These are phyloP conservation scores for Phytophthora ramorum DNA, from an alignment of 352 stramenopile species.

Conservation along the genomic window DNA sequence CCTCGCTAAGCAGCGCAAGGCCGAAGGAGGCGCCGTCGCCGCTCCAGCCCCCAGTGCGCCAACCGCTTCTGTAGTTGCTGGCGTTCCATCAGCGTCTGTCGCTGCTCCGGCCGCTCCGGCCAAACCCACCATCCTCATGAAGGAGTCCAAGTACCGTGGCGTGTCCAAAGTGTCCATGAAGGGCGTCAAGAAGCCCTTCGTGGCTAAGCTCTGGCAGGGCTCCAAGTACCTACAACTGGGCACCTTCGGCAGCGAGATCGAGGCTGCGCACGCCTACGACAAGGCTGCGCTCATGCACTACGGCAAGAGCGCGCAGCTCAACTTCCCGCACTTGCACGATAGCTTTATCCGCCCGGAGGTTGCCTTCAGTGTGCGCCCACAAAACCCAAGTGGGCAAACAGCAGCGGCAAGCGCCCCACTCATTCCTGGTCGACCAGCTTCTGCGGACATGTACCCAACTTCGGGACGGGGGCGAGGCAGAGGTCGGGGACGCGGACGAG, in stretches of 20 bases:
- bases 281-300: constrained; percentile 76
- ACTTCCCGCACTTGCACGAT: constrained; percentile 82
- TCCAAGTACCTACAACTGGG: constrained; percentile 73
- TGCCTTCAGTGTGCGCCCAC: constrained; percentile 33
- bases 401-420: constrained; percentile 2
- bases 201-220: constrained; percentile 74
- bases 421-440: constrained; percentile 3
- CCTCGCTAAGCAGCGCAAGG: constrained; percentile 49
- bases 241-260: constrained; percentile 79
- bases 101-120: background rate
- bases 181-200: constrained; percentile 83
- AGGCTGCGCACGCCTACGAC: constrained; percentile 85
- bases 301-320: constrained; percentile 71
- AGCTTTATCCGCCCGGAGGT: constrained; percentile 60
- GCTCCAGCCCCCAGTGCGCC: background rate
- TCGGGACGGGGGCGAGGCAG: constrained; percentile 43
- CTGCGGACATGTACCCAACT: constrained; percentile 17
- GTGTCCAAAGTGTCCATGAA: constrained; percentile 86
- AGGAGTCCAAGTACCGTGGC: constrained; percentile 80
- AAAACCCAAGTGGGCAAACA: constrained; percentile 11
- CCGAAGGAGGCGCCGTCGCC: constrained; percentile 17
- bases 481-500: constrained; percentile 54
- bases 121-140: constrained; percentile 49
- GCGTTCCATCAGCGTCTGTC: background rate
- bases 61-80: background rate